Conservation (phyloP, 768 basidiomycete species). For the Podaxis rugospora region DNA sequence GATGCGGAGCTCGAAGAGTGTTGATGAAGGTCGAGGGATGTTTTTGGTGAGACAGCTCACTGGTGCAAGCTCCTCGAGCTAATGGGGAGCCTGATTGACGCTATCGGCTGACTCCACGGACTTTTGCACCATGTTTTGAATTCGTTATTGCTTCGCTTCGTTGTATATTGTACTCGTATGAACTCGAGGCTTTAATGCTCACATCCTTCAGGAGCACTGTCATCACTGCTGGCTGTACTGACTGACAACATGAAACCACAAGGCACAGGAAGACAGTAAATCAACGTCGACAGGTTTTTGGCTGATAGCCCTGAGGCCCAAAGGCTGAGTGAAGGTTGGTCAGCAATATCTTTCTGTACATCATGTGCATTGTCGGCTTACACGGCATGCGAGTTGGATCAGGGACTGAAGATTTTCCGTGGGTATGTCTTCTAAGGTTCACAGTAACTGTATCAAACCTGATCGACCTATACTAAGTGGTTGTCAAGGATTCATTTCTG, state of each 20-base stretch:
- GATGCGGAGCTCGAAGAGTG: conserved; percentile 54
- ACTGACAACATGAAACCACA: background rate
- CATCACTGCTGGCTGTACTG: background rate
- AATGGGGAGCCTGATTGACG: conserved; percentile 8
- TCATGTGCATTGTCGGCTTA: no score
- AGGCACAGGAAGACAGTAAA: background rate
- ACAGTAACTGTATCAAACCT: background rate
- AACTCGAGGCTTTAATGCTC: no score
- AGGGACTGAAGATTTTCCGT: background rate
- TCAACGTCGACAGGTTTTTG: no score
- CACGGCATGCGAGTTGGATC: no score
- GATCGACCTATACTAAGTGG: conserved; percentile 1
- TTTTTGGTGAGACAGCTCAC: conserved; percentile 78
- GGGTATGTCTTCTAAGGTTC: conserved; percentile 2
- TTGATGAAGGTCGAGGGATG: conserved; percentile 72
- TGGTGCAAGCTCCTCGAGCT: conserved; percentile 33
- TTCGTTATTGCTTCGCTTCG: background rate
- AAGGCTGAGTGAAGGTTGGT: no score
- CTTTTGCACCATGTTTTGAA: background rate
- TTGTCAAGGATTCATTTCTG: conserved; percentile 12
- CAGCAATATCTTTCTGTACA: no score
- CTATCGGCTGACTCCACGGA: background rate
- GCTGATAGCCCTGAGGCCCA: no score
- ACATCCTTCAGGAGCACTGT: background rate
- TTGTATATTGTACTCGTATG: background rate